phyloP scores from a whole-genome alignment of 345 rosid species.

The Bruguiera parviflora region DNA sequence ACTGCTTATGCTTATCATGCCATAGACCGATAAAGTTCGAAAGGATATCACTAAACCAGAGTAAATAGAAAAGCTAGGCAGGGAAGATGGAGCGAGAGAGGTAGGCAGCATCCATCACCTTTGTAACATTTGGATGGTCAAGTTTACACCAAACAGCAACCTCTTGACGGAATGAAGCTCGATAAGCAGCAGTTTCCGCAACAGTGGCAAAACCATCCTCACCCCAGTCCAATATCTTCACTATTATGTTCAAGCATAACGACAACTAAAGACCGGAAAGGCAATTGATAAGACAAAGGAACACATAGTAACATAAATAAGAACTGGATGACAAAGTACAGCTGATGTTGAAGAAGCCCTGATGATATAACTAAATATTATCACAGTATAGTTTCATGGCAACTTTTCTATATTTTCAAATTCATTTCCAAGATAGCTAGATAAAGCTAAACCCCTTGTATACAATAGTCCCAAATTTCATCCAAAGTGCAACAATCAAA shows the following conservation, averaged over 20 bases:
- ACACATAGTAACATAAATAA: too few relatives aligned
- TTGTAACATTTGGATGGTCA: slow-evolving; percentile 32
- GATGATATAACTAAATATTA: too few relatives aligned
- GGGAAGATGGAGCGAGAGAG: not conserved
- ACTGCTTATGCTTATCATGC: not conserved
- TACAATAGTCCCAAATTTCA: not conserved
- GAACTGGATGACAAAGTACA: too few relatives aligned
- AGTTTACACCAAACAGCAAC: slow-evolving; percentile 39
- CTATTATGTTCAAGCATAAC: slow-evolving; percentile 8
- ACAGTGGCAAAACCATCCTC: slow-evolving; percentile 36
- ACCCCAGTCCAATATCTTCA: slow-evolving; percentile 33
- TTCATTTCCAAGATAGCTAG: too few relatives aligned
- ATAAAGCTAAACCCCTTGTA: too few relatives aligned
- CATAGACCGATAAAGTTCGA: not conserved
- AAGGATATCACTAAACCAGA: not conserved
- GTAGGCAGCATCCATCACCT: slow-evolving; percentile 9
- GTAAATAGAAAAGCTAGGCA: not conserved
- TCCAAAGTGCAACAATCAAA: not conserved
- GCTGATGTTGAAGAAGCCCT: too few relatives aligned
- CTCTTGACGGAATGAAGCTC: slow-evolving; percentile 32
- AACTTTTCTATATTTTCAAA: too few relatives aligned
- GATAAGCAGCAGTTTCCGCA: slow-evolving; percentile 31
- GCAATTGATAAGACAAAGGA: too few relatives aligned
- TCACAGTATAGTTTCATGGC: too few relatives aligned
- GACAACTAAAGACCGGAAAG: too few relatives aligned